Percentiles rank a stretch among this genome's conserved stretches.
These are phyloP conservation scores for Ustilago esculenta DNA, from an alignment of 1,284 basidiomycete species.

Conservation along the genomic window DNA sequence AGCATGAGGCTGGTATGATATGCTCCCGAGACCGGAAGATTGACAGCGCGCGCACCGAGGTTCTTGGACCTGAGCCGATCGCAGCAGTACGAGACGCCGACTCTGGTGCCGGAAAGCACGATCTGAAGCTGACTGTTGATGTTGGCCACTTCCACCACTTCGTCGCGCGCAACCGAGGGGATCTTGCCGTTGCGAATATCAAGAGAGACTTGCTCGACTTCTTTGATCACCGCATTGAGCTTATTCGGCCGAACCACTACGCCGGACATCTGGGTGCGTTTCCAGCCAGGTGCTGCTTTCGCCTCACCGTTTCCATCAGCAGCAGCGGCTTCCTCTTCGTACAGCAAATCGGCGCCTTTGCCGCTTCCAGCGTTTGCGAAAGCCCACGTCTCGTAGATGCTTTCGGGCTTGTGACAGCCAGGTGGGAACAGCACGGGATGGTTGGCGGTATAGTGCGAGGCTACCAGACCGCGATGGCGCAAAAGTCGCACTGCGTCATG, in stretches of 20 bases:
- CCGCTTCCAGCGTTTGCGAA: constrained; percentile 63
- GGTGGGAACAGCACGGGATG: constrained; percentile 60
- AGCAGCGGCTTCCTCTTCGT: constrained; percentile 17
- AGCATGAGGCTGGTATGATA: constrained; percentile 62
- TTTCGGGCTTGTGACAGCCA: constrained; percentile 59
- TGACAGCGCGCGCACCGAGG: constrained; percentile 64
- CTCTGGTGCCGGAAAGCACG: constrained; percentile 59
- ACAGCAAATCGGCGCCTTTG: constrained; percentile 55
- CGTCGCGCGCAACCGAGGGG: constrained; percentile 54
- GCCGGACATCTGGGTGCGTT: constrained; percentile 61
- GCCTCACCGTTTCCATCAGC: too few relatives aligned
- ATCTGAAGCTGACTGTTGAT: constrained; percentile 64
- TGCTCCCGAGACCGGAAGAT: constrained; percentile 63
- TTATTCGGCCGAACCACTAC: constrained; percentile 61
- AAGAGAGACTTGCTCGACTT: constrained; percentile 45
- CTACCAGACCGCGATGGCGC: constrained; percentile 59
- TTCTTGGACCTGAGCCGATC: constrained; percentile 54
- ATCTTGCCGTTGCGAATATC: constrained; percentile 57
- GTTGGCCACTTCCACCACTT: constrained; percentile 65
- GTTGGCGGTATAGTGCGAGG: constrained; percentile 47
- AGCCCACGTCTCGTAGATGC: constrained; percentile 65
- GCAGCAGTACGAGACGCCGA: constrained; percentile 63
- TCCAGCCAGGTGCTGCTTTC: constrained; percentile 45
- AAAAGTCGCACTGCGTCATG: constrained; percentile 59
- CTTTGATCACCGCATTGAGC: constrained; percentile 47